Conservation (phyloP, 768 basidiomycete genomes). For the Dioszegia aurantiaca region DNA sequence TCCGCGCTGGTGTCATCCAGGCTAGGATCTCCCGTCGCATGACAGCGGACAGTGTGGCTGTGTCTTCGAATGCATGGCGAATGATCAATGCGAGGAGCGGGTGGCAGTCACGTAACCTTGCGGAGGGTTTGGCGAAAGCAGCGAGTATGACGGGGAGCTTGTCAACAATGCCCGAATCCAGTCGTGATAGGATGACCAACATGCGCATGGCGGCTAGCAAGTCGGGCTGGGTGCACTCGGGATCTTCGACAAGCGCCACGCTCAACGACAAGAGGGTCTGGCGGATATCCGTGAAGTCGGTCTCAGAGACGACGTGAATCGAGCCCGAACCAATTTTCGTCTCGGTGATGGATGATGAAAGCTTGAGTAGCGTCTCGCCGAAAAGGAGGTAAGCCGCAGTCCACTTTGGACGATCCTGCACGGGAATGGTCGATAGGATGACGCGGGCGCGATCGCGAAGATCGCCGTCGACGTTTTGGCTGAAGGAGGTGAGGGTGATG, state of each 20-base stretch:
- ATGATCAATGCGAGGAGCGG: conserved; percentile 81
- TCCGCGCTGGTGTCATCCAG: conserved; percentile 70
- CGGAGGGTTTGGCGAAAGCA: conserved; percentile 58
- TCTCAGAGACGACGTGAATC: conserved; percentile 65
- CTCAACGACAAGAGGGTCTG: not conserved
- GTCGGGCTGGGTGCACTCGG: conserved; percentile 45
- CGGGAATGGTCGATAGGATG: conserved; percentile 7
- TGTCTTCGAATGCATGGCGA: conserved; percentile 86
- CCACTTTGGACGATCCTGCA: conserved; percentile 71
- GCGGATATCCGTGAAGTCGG: not conserved
- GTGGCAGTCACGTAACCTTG: conserved; percentile 60
- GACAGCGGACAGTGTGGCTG: conserved; percentile 60
- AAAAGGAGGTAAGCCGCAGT: conserved; percentile 79
- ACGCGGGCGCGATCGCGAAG: not conserved
- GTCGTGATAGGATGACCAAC: conserved; percentile 64
- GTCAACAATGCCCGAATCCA: conserved; percentile 58
- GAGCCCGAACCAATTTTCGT: conserved; percentile 57
- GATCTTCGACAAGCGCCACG: not conserved
- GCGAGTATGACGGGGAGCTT: conserved; percentile 65
- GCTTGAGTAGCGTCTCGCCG: conserved; percentile 73
- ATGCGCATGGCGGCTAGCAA: conserved; percentile 76
- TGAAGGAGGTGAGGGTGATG: conserved; percentile 18
- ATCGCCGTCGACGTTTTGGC: not conserved
- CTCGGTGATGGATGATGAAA: conserved; percentile 60
- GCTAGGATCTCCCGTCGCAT: conserved; percentile 81